Percentiles rank a stretch among this genome's conserved stretches.
These are phyloP conservation scores for Adenanthera pavonina DNA, from an alignment of 306 rosid genomes.

Conservation along the genomic window DNA sequence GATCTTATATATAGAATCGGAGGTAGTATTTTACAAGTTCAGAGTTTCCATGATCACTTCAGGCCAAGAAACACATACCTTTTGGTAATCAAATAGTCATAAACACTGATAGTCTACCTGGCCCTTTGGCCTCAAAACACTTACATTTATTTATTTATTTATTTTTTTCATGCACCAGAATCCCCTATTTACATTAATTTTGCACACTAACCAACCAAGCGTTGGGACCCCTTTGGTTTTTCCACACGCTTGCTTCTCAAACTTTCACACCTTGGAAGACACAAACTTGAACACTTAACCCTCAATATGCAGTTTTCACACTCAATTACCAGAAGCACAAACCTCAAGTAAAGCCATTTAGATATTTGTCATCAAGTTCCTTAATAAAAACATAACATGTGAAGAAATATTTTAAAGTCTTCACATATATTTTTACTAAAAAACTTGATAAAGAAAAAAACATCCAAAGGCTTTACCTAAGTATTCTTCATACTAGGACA, in stretches of 20 bases:
- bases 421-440: neutral
- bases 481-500: neutral
- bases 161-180: conserved; percentile 31
- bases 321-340: neutral
- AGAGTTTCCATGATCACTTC: conserved; percentile 34
- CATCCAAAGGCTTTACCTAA: neutral
- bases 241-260: conserved; percentile 32
- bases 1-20: too few relatives aligned
- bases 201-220: conserved; percentile 42
- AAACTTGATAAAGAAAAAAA: neutral
- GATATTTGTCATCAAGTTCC: neutral
- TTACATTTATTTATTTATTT: neutral
- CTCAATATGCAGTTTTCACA: neutral
- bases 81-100: neutral
- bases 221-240: conserved; percentile 45
- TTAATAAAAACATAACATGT: neutral
- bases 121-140: conserved; percentile 48
- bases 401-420: neutral
- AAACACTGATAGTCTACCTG: conserved; percentile 6
- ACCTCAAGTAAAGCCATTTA: neutral
- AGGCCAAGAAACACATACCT: conserved; percentile 39
- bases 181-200: conserved; percentile 48
- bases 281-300: neutral
- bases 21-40: conserved; percentile 14
- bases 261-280: neutral